These are phyloP conservation scores for Carex kokanica DNA, from an alignment of 176 grass and related monocot genomes.

Conservation along the genomic window DNA sequence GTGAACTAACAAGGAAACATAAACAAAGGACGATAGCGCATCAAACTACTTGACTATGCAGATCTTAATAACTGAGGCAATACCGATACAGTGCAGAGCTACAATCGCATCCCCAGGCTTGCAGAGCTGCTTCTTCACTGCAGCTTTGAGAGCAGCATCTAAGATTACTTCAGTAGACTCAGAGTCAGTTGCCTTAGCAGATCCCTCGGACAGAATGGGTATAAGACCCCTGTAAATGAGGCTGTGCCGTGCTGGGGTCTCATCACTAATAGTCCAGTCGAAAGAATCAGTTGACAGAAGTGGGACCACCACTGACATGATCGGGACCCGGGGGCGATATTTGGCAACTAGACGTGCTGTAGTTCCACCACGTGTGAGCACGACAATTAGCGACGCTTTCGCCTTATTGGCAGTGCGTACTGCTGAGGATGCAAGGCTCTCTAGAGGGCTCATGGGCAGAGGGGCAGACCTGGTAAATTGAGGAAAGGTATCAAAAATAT, in stretches of 20 bases:
- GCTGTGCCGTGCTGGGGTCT: conserved; percentile 71
- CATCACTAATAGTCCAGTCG: conserved; percentile 70
- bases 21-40: neutral
- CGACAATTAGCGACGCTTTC: conserved; percentile 58
- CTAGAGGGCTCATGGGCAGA: conserved; percentile 86
- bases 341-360: conserved; percentile 77
- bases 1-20: neutral
- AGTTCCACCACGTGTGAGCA: conserved; percentile 85
- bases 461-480: conserved; percentile 43
- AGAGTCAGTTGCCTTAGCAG: conserved; percentile 77
- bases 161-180: conserved; percentile 87
- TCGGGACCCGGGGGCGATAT: conserved; percentile 78
- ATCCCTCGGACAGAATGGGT: conserved; percentile 70
- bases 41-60: conserved; percentile 67
- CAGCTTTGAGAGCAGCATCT: conserved; percentile 55
- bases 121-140: conserved; percentile 59
- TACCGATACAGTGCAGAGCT: conserved; percentile 69
- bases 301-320: conserved; percentile 79
- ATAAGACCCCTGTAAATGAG: conserved; percentile 77
- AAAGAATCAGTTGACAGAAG: conserved; percentile 70
- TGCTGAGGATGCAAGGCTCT: conserved; percentile 82
- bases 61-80: conserved; percentile 93
- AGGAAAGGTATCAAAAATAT: neutral
- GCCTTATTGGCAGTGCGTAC: conserved; percentile 88
- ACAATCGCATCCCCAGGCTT: conserved; percentile 69